phyloP scores from a whole-genome alignment of 2,329 filamentous ascomycete species.

The Fusarium protoensiforme region DNA sequence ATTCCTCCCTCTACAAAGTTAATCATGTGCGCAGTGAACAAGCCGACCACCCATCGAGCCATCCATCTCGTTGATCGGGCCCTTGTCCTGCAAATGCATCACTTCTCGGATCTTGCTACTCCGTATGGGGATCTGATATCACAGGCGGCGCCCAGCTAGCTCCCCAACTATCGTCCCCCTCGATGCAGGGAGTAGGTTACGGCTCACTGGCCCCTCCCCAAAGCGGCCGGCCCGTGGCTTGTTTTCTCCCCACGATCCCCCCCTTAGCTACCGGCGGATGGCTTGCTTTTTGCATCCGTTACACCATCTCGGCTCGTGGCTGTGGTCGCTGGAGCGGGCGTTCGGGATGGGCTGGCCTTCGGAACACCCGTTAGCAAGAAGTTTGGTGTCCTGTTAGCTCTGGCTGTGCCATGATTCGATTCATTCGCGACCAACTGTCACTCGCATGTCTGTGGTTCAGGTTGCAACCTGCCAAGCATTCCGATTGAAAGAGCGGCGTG shows the following conservation, averaged over 20 bases:
- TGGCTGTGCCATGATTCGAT: neutral
- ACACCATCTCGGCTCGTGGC: slow-evolving; percentile 16
- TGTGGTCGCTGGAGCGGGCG: slow-evolving; percentile 4
- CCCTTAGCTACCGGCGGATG: slow-evolving; percentile 20
- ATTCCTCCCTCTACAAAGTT: neutral
- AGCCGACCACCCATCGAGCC: slow-evolving; percentile 3
- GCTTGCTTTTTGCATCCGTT: slow-evolving; percentile 27
- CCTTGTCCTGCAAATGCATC: neutral
- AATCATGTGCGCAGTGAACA: slow-evolving; percentile 8
- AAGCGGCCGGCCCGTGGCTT: slow-evolving; percentile 25
- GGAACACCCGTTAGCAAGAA: neutral
- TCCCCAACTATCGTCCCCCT: slow-evolving; percentile 7
- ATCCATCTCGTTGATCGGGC: neutral
- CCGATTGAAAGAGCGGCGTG: slow-evolving; percentile 4
- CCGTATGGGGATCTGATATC: slow-evolving; percentile 2
- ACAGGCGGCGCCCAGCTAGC: slow-evolving; percentile 1
- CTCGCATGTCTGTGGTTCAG: slow-evolving; percentile 6
- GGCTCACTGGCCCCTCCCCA: slow-evolving; percentile 5
- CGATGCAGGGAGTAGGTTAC: slow-evolving; percentile 30
- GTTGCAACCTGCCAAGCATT: slow-evolving; percentile 27
- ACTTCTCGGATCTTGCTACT: slow-evolving; percentile 5
- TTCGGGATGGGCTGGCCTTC: slow-evolving; percentile 2
- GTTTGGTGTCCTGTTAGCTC: neutral
- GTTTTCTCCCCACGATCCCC: slow-evolving; percentile 39
- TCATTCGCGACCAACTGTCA: neutral